These are phyloP conservation scores for Fusarium sp. DNA, from an alignment of 2,329 filamentous ascomycete genomes.

Conservation along the genomic window DNA sequence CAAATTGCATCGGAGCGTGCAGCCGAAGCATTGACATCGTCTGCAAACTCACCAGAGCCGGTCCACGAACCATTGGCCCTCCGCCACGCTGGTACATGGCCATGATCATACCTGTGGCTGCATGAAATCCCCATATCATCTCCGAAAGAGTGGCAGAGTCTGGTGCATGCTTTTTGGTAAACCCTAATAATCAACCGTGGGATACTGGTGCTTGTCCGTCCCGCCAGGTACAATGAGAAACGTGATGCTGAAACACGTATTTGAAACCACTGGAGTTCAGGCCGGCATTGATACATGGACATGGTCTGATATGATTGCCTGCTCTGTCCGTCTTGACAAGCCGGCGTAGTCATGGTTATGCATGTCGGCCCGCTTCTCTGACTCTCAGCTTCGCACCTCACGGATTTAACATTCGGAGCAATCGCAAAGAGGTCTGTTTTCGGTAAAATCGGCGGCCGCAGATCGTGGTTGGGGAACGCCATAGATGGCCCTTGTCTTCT, in stretches of 20 bases:
- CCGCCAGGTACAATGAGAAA: conserved; percentile 18
- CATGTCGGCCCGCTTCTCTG: conserved; percentile 3
- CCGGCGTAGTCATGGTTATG: conserved; percentile 12
- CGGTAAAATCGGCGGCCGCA: conserved; percentile 9
- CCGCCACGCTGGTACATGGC: conserved; percentile 4
- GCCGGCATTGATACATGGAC: conserved; percentile 24
- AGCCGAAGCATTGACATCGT: conserved; percentile 22
- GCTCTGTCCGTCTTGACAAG: background rate
- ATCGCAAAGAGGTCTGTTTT: conserved; percentile 9
- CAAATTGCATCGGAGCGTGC: conserved; percentile 26
- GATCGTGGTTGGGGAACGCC: conserved; percentile 23
- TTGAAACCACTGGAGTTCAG: conserved; percentile 39
- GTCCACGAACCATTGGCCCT: background rate
- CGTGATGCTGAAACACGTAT: conserved; percentile 39
- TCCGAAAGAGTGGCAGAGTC: conserved; percentile 4
- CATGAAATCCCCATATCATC: conserved; percentile 5
- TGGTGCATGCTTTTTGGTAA: conserved; percentile 5
- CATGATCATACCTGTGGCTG: conserved; percentile 1
- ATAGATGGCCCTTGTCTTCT: conserved; percentile 25
- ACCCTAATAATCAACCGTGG: conserved; percentile 2
- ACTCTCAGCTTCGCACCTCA: conserved; percentile 7
- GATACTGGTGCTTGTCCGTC: conserved; percentile 36
- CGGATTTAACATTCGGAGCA: conserved; percentile 4
- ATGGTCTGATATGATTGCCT: conserved; percentile 8
- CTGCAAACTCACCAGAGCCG: conserved; percentile 2